These are phyloP conservation scores for Hypoxylon sp. DNA, from an alignment of 2,329 filamentous ascomycete species.

Conservation along the genomic window DNA sequence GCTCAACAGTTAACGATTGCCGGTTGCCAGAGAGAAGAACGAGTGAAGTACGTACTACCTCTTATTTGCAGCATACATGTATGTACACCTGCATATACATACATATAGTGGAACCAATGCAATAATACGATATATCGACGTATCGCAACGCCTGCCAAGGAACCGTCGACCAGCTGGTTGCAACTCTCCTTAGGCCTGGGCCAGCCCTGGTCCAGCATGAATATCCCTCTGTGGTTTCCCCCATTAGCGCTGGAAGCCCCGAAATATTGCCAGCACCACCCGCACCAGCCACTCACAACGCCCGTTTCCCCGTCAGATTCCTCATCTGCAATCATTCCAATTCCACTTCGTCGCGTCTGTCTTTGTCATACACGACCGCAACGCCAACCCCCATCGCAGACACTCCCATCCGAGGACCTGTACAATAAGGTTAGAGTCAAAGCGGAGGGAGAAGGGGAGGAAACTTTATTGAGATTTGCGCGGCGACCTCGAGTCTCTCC, in stretches of 20 bases:
- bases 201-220: slow-evolving; percentile 38
- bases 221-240: slow-evolving; percentile 34
- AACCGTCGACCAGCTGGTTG: slow-evolving; percentile 31
- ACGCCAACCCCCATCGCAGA: slow-evolving; percentile 29
- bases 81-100: too few species aligned
- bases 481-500: slow-evolving; percentile 30
- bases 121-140: slow-evolving; percentile 37
- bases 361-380: slow-evolving; percentile 40
- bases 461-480: slow-evolving; percentile 31
- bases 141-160: slow-evolving; percentile 21
- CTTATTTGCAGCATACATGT: background rate
- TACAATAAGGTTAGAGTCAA: slow-evolving; percentile 31
- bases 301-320: slow-evolving; percentile 33
- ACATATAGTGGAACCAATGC: slow-evolving; percentile 14
- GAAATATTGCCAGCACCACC: slow-evolving; percentile 24
- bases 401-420: slow-evolving; percentile 16
- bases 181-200: slow-evolving; percentile 21
- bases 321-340: slow-evolving; percentile 24
- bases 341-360: slow-evolving; percentile 35
- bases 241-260: slow-evolving; percentile 34
- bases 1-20: slow-evolving; percentile 21
- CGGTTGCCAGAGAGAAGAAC: slow-evolving; percentile 21
- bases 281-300: slow-evolving; percentile 34
- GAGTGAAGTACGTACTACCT: slow-evolving; percentile 22
- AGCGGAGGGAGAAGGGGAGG: slow-evolving; percentile 39